A percentile compares a stretch with the other conserved stretches of the same genome.
These are phyloP conservation scores for Trichoderma lentiforme DNA, from an alignment of 2,329 filamentous ascomycete species.

Conservation along the genomic window DNA sequence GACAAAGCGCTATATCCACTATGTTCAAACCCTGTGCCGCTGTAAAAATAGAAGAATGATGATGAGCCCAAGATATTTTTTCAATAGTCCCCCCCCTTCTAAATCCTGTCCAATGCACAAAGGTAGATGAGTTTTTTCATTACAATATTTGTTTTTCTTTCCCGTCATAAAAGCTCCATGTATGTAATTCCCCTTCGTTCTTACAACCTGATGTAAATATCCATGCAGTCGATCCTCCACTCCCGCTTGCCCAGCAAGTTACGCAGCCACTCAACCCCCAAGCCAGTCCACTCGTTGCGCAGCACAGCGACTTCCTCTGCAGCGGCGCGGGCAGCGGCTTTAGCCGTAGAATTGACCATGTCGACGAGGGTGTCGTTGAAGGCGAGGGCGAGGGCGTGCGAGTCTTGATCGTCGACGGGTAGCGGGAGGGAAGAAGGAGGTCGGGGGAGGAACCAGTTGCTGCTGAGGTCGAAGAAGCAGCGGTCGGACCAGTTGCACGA, in stretches of 20 bases:
- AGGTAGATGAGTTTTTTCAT: neutral
- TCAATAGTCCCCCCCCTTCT: neutral
- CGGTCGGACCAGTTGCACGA: slow-evolving; percentile 86
- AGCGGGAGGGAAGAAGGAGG: slow-evolving; percentile 36
- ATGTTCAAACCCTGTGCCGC: neutral
- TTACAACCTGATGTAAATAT: slow-evolving; percentile 76
- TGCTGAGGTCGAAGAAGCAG: slow-evolving; percentile 88
- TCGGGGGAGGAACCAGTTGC: slow-evolving; percentile 91
- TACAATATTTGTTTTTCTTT: neutral
- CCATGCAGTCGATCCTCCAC: slow-evolving; percentile 88
- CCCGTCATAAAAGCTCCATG: neutral
- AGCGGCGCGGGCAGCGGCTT: slow-evolving; percentile 63
- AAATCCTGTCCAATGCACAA: neutral
- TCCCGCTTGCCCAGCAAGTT: slow-evolving; percentile 78
- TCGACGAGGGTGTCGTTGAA: slow-evolving; percentile 51
- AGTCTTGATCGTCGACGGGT: neutral
- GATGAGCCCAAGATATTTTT: neutral
- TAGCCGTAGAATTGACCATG: slow-evolving; percentile 66
- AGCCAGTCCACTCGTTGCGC: slow-evolving; percentile 66
- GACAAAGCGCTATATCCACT: neutral
- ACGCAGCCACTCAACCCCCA: slow-evolving; percentile 82
- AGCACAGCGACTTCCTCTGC: slow-evolving; percentile 57
- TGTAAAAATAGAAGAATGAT: neutral
- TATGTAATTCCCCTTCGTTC: neutral
- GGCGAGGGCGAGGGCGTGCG: slow-evolving; percentile 20